Evolutionary conservation across 75 land plant genomes (phyloP).

Genomic region (Pseudotsuga menziesii): DNA sequence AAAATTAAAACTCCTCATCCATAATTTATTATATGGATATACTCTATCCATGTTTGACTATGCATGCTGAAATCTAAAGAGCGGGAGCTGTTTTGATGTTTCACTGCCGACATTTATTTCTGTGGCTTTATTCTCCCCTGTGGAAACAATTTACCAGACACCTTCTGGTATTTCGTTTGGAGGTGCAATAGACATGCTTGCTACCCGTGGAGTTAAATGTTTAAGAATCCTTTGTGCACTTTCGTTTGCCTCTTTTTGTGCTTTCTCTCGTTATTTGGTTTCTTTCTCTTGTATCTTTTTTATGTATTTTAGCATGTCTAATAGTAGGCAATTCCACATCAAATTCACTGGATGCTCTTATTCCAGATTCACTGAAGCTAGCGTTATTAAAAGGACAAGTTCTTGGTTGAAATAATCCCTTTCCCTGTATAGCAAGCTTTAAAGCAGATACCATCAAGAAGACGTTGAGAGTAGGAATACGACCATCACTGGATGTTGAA

Average conservation of each 20-base stretch:
- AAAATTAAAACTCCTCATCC: slow-evolving; percentile 4
- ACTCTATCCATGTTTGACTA: not conserved
- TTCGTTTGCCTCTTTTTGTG: slow-evolving; percentile 10
- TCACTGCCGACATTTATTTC: slow-evolving; percentile 2
- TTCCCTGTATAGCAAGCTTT: not conserved
- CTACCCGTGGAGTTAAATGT: slow-evolving; percentile 2
- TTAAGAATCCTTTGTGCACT: slow-evolving; percentile 8
- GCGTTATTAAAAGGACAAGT: not conserved
- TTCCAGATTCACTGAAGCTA: slow-evolving; percentile 7
- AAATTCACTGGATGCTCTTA: not conserved
- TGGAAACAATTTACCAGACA: not conserved
- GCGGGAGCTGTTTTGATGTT: not conserved
- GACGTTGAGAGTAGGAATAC: not conserved
- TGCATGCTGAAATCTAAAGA: not conserved
- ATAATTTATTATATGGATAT: not conserved
- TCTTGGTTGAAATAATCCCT: not conserved
- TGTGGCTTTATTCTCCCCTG: not conserved
- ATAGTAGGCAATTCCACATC: slow-evolving; percentile 1
- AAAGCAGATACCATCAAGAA: slow-evolving; percentile 8
- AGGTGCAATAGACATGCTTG: not conserved
- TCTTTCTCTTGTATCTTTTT: not conserved
- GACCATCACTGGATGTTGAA: not conserved
- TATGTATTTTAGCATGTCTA: not conserved
- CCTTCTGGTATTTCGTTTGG: slow-evolving; percentile 10
- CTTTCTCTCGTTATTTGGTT: slow-evolving; percentile 6